phyloP scores from a whole-genome alignment of 768 basidiomycete species.

The Astraeus odoratus region DNA sequence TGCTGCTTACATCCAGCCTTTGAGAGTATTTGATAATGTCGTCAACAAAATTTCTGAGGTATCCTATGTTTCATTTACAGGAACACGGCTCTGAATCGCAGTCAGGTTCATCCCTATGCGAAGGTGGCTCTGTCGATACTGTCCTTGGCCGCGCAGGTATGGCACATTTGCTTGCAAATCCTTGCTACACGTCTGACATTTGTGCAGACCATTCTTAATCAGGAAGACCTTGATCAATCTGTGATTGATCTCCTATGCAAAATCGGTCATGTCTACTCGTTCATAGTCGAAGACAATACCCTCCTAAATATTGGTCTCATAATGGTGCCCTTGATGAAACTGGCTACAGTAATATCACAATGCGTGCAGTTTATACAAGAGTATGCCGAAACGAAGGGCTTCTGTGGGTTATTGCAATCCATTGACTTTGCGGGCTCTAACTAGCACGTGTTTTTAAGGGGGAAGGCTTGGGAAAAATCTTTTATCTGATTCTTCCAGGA shows the following conservation, averaged over 20 bases:
- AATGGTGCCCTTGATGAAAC: conserved; percentile 9
- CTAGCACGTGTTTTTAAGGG: not conserved
- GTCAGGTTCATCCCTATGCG: conserved; percentile 1
- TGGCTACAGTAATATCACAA: conserved; percentile 2
- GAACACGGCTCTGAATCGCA: not conserved
- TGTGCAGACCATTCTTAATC: not conserved
- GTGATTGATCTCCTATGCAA: not conserved
- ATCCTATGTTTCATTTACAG: not conserved
- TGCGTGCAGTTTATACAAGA: conserved; percentile 22
- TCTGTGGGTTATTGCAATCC: conserved; percentile 11
- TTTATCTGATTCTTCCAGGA: not conserved
- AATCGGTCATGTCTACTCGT: not conserved
- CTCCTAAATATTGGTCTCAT: conserved; percentile 2
- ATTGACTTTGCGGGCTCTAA: not conserved
- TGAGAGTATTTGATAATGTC: not conserved
- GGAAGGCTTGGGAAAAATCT: not conserved
- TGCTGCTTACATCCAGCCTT: not conserved
- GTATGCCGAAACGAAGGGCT: conserved; percentile 18
- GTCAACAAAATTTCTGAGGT: not conserved
- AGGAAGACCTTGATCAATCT: not conserved
- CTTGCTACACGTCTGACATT: not conserved
- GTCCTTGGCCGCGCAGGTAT: not conserved
- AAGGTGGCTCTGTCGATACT: not conserved
- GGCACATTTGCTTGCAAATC: not conserved
- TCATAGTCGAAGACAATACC: not conserved